These are phyloP conservation scores for Neophaeococcomyces aloes DNA, from an alignment of 2,329 filamentous ascomycete species.

Conservation along the genomic window DNA sequence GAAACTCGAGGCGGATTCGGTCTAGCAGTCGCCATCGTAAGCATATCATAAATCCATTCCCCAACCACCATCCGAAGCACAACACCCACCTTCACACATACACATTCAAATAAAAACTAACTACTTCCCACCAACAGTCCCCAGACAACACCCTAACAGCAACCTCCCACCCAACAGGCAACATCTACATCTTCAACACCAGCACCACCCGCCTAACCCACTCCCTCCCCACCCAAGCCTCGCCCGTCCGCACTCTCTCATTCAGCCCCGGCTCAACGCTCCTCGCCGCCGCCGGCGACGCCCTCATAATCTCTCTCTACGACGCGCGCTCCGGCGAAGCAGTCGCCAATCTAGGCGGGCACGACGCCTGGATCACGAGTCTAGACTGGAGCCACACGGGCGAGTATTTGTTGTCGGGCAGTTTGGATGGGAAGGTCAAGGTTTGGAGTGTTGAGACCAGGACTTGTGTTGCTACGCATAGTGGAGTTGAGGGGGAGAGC, in stretches of 20 bases:
- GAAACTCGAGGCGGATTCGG: slow-evolving; percentile 92
- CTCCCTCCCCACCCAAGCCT: slow-evolving; percentile 72
- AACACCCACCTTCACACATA: too few relatives aligned
- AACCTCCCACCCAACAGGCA: slow-evolving; percentile 84
- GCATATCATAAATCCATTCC: too few relatives aligned
- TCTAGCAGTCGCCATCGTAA: slow-evolving; percentile 68
- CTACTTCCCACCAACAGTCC: too few relatives aligned
- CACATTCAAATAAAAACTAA: too few relatives aligned
- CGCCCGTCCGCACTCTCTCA: slow-evolving; percentile 71
- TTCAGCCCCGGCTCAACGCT: slow-evolving; percentile 81
- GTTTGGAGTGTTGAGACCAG: slow-evolving; percentile 85
- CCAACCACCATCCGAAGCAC: too few relatives aligned
- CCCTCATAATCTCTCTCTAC: slow-evolving; percentile 79
- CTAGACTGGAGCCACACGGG: slow-evolving; percentile 90
- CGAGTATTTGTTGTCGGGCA: slow-evolving; percentile 78
- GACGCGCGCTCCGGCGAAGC: slow-evolving; percentile 89
- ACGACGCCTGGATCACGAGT: slow-evolving; percentile 78
- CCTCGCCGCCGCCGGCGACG: slow-evolving; percentile 82
- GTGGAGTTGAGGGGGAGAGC: slow-evolving; percentile 67
- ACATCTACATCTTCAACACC: slow-evolving; percentile 91
- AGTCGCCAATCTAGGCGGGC: slow-evolving; percentile 69
- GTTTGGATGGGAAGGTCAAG: slow-evolving; percentile 88
- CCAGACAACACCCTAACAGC: slow-evolving; percentile 74
- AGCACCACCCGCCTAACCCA: slow-evolving; percentile 75
- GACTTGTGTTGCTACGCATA: slow-evolving; percentile 83